phyloP scores from a whole-genome alignment of 805 yeast species.

The Barnettozyma sp. region DNA sequence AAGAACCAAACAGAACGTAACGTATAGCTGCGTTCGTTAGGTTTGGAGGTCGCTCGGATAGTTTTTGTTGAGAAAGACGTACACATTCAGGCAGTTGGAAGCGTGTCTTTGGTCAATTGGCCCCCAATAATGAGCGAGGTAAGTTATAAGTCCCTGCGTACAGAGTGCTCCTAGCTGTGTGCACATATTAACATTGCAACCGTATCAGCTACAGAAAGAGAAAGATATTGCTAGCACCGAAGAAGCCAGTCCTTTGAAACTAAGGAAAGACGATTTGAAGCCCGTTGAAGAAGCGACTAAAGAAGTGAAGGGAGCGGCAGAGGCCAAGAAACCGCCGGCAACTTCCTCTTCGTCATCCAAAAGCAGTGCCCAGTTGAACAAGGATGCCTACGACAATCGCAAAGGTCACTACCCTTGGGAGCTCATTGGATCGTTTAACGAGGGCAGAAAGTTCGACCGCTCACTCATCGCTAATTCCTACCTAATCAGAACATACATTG shows the following conservation, averaged over 20 bases:
- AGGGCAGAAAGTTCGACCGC: constrained; percentile 20
- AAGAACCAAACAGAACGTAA: neutral
- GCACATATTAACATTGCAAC: too few relatives aligned
- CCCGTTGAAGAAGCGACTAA: neutral
- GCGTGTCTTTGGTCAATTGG: too few relatives aligned
- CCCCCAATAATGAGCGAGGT: too few relatives aligned
- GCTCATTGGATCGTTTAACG: constrained; percentile 26
- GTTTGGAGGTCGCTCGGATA: too few relatives aligned
- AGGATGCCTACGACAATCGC: constrained; percentile 1
- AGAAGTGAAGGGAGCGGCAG: neutral
- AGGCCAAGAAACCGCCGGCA: neutral
- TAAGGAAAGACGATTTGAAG: neutral
- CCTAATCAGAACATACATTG: constrained; percentile 49
- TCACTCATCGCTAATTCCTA: constrained; percentile 26
- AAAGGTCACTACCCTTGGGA: constrained; percentile 30
- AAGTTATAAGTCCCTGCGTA: neutral
- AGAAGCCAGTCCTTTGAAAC: neutral
- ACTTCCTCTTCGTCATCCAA: too few relatives aligned
- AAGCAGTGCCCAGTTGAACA: neutral
- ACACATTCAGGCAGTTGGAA: too few relatives aligned
- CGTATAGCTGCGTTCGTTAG: too few relatives aligned
- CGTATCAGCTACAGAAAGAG: too few relatives aligned
- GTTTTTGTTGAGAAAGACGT: too few relatives aligned
- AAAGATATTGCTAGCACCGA: neutral
- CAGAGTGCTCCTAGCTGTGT: neutral